These are phyloP conservation scores for Ceratocystis albifundus DNA, from an alignment of 2,329 filamentous ascomycete species.

Conservation along the genomic window DNA sequence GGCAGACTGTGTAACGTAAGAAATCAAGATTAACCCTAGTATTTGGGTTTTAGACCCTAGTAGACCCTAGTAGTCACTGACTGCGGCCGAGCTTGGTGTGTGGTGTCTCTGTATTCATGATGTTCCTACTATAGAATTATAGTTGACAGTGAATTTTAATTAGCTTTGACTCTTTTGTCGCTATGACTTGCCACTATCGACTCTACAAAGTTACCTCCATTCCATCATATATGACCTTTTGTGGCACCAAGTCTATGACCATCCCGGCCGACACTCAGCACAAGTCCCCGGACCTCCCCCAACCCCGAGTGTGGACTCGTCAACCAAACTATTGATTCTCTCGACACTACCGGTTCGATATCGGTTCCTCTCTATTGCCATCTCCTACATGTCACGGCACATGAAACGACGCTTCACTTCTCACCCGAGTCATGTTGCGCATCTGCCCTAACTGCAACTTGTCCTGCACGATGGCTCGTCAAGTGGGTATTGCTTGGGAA, in stretches of 20 bases:
- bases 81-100: neutral
- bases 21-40: neutral
- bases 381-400: conserved; percentile 28
- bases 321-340: conserved; percentile 40
- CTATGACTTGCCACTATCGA: neutral
- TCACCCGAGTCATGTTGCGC: conserved; percentile 42
- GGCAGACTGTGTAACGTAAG: neutral
- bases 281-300: conserved; percentile 50
- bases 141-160: conserved; percentile 25
- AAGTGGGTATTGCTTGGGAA: conserved; percentile 51
- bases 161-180: too few species aligned
- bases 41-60: neutral
- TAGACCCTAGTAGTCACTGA: neutral
- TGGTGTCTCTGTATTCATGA: conserved; percentile 12
- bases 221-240: conserved; percentile 57
- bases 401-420: conserved; percentile 38
- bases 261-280: conserved; percentile 35
- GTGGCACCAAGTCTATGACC: conserved; percentile 43
- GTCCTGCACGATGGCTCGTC: conserved; percentile 49
- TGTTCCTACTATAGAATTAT: conserved; percentile 30
- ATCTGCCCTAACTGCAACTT: conserved; percentile 40
- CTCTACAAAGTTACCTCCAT: conserved; percentile 50
- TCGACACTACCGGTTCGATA: conserved; percentile 12
- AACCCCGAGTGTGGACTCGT: conserved; percentile 55
- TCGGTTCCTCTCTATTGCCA: conserved; percentile 7